Base-by-base conservation (phyloP, 805 yeast genomes). In the Isabelozyma heimii region DNA sequence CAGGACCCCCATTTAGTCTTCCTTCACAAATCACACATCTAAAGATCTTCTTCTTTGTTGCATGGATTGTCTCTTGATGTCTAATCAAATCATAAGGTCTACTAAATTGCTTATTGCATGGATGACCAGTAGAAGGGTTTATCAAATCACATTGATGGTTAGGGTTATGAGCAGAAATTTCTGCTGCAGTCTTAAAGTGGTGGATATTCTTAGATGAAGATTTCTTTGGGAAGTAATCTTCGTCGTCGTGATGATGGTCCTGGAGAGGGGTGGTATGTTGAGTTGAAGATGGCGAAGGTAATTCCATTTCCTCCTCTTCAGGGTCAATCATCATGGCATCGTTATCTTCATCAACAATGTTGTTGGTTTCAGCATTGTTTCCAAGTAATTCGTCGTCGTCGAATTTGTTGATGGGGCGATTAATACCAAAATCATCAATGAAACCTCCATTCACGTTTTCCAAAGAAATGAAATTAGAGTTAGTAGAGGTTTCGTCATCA, bases 21-120 rank as follows among this genome's bases (percentile, higher is more conserved):
- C 77, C 77, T 59, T 73, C 79, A 54, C 79, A 73, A 24, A 73
- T 72, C 28, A 73, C 77, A 61, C 79, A 73, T 42, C 79, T 58
- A 54, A 69, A 73, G 16, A 73, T 71, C 62, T 73, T 73, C 69
- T 73, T 73, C 59, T 69, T 69, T 6, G 74, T 47, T 1, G 79
- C 77, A 54, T 73, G 79, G n/a, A 73, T 72, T n/a, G 79, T 73
- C 52, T 73, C 77, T 58, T 73, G 77, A 56, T 73, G 79, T 50
- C 79, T 66, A 16, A 73, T 70, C 54, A 73, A 64, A 57, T 73
- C 79, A 51, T 73, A 73, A 14, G 79, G 77, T 61, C 99, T 81
- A 14, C 97, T 90, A 62, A 92, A 92, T 60, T 84, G 83, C 69
- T 88, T 88, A 56, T 78, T 70, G 67, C 97, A 89, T 20, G 82